A percentile compares a stretch with the other conserved stretches of the same genome.
Evolutionary conservation across 768 basidiomycete genomes (phyloP).

Genomic region (Phanerochaete sordida): DNA sequence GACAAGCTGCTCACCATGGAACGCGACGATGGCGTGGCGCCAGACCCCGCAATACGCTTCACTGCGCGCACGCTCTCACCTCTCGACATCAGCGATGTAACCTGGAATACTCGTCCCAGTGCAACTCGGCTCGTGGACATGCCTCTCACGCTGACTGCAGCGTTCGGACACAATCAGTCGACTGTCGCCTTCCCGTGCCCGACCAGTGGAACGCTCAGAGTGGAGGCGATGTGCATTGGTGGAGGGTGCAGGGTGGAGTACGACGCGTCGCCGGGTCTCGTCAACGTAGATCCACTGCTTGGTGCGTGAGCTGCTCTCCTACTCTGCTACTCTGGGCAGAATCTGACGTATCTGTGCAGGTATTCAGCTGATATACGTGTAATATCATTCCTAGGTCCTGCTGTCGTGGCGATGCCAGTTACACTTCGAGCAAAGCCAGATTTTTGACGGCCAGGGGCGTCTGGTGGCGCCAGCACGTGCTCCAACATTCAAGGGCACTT

Average conservation of each 20-base stretch:
- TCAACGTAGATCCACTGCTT: not conserved
- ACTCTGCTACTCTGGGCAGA: not conserved
- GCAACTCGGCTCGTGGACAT: not conserved
- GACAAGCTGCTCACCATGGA: slow-evolving; percentile 14
- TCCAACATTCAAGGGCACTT: slow-evolving; percentile 20
- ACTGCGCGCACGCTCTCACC: not conserved
- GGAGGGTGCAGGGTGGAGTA: slow-evolving; percentile 13
- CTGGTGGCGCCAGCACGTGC: too few relatives aligned
- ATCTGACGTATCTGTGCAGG: not conserved
- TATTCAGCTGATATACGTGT: too few relatives aligned
- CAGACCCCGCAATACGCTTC: not conserved
- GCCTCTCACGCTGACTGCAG: not conserved
- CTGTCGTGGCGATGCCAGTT: too few relatives aligned
- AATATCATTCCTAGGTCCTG: too few relatives aligned
- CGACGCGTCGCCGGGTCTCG: not conserved
- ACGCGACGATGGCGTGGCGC: slow-evolving; percentile 4
- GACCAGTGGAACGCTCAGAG: not conserved
- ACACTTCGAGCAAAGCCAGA: too few relatives aligned
- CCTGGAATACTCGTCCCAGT: slow-evolving; percentile 10
- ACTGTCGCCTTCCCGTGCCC: slow-evolving; percentile 8
- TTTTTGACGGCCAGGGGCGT: too few relatives aligned
- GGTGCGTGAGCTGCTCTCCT: not conserved
- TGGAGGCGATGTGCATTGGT: slow-evolving; percentile 10
- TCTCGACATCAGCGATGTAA: not conserved
- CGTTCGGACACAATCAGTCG: slow-evolving; percentile 5